Base-by-base conservation (phyloP, 306 rosid genomes). In the Oemleria cerasiformis region DNA sequence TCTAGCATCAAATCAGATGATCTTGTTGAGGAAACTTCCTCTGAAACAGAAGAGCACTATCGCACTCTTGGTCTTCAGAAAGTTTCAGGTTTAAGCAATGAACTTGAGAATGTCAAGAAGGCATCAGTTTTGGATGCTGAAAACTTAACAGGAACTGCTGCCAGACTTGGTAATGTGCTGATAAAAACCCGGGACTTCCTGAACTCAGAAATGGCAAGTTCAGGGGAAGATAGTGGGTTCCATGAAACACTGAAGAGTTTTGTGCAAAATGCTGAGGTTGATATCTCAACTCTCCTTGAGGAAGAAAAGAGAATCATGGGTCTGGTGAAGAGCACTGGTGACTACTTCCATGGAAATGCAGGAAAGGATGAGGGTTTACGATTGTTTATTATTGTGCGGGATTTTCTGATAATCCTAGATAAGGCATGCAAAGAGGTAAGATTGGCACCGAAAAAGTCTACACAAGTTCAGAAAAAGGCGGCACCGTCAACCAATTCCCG, bases 351-450 rank as follows among this genome's bases (percentile, higher is more conserved):
- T 73, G 99, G 99, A 55, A 90, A 79, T 55, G 58, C 96, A 1
- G 95, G 93, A 67, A 95, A 83, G 77, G 96, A 95, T 64, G 99
- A 95, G 75, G 99, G 99, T 67, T 75, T 89, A 72, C 89, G 90
- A 19, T 78, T 95, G 80, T 95, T 95, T 67, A 73, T 74, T 41
- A 72, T 92, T 51, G 92, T 95, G 19, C 83, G 99, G 5, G 96
- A 95, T 69, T 95, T 95, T 78, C 76, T 95, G 65, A 48, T 95
- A 77, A 95, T 95, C 86, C 41, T 95, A 63, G 99, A 95, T 70
- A 91, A 80, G 84, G 85, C 78, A n/a, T 95, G 99, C 81, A 87
- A 62, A 68, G 96, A 95, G 73, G 79, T 95, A 59, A 82, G 61
- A 76, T 72, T 40, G 38, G 72, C 82, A 65, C 82, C 73, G 36